These are phyloP conservation scores for Globisporangium acanthophoron DNA, from an alignment of 352 stramenopile genomes.

Conservation along the genomic window DNA sequence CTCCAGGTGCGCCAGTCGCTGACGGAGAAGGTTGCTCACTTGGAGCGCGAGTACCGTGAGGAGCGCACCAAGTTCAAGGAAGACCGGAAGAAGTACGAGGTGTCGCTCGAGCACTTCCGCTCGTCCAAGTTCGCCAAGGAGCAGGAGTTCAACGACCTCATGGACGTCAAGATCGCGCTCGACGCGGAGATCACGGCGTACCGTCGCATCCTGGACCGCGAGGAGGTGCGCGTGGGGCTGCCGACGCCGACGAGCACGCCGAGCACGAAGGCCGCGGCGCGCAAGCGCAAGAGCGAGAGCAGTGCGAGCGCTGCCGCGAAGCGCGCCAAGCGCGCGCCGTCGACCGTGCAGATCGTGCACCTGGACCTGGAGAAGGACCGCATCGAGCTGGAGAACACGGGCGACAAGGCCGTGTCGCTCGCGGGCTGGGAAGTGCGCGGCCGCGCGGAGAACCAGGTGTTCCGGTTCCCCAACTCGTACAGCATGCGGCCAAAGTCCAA, in stretches of 20 bases:
- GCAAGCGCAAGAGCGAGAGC: slow-evolving; percentile 65
- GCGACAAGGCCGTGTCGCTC: slow-evolving; percentile 47
- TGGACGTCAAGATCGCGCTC: slow-evolving; percentile 83
- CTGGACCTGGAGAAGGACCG: slow-evolving; percentile 72
- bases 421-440: slow-evolving; percentile 64
- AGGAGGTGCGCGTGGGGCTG: slow-evolving; percentile 62
- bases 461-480: slow-evolving; percentile 65
- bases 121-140: slow-evolving; percentile 70
- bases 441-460: slow-evolving; percentile 51
- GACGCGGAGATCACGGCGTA: slow-evolving; percentile 79
- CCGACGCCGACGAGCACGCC: slow-evolving; percentile 46
- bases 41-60: slow-evolving; percentile 76
- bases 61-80: slow-evolving; percentile 73
- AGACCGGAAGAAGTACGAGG: slow-evolving; percentile 70
- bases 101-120: slow-evolving; percentile 61
- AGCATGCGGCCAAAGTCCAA: slow-evolving; percentile 62
- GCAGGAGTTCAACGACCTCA: slow-evolving; percentile 81
- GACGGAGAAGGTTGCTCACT: slow-evolving; percentile 73
- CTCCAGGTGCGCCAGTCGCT: slow-evolving; percentile 62
- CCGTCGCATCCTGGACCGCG: slow-evolving; percentile 73
- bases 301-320: slow-evolving; percentile 21
- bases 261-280: slow-evolving; percentile 24
- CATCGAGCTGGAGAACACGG: slow-evolving; percentile 74
- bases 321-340: slow-evolving; percentile 33
- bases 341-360: slow-evolving; percentile 50